Evolutionary conservation across 805 yeast species (phyloP), one percentile per base, ranked within the genome.

Genomic region (Yarrowia alimentaria): DNA sequence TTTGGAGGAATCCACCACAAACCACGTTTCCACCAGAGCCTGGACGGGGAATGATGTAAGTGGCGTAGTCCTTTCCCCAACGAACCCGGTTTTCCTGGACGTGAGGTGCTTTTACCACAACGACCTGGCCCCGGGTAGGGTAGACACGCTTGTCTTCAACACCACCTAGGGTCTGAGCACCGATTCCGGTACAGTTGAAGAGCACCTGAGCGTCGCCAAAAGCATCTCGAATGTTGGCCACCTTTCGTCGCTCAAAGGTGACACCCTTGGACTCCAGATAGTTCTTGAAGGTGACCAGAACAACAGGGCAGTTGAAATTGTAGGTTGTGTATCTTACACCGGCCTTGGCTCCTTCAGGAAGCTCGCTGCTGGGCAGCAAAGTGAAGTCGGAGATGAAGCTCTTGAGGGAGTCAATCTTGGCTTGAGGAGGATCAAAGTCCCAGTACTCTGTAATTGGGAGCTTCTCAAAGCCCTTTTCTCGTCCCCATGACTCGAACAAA

Each of bases 121-220:
- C 82, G 19, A 85, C 88, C 61, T 85, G 94, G 5, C 95, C 95
- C 53, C 95, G 70, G 0, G 85, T 78, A 6, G 95, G 91, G 57
- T 80, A 83, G 14, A 82, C 76, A 1, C 68, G 66, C 7, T 67
- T 55, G 60, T 86, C 95, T 16, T 69, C 66, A 13, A 83, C 86
- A 10, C 90, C 93, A 6, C 80, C 80, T 5, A 86, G 66, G 2
- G 64, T 61, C 38, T 69, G 70, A 1, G 93, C 85, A 9, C 89
- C 85, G 16, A 83, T 68, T 6, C 94, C 95, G 0, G 89, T 73
- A 64, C 94, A 85, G 59, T 86, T 86, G 73, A 85, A 81, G 7
- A 84, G 82, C 5, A 65, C 69, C 32, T 70, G 64, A 1, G 80
- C 71, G 10, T 32, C 32, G 18, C 51, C 35, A 29, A 54, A 60